Base-by-base conservation (phyloP, 495 filamentous ascomycete species). In the Mytilinidion resinicola region DNA sequence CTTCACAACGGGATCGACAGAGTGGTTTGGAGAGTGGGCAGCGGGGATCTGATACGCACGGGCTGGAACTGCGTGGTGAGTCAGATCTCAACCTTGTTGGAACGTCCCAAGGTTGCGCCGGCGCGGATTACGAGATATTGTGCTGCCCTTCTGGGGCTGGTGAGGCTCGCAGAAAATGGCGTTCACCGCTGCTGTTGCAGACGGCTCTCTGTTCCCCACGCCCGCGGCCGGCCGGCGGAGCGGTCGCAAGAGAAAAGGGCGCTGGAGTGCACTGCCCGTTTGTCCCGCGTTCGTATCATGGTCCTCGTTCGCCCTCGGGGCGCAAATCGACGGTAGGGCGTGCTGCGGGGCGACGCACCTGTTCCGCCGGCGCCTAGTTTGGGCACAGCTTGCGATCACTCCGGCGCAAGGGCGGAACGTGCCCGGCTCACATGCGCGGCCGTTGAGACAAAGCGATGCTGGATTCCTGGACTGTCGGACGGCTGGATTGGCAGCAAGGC, bases 301-400 rank as follows among this genome's bases (percentile, higher is more conserved):
- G 25, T 30, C 25, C 3, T 6, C 25, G 25, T 30, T 2, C 25
- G 25, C 6, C 25, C 15, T 17, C 19, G 8, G 46, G 9, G 15
- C 46, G 46, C 14, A 49, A 49, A 30, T 49, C 46, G 33, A 49
- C 33, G 15, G 46, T 25, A 49, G 46, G 46, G 46, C 46, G 46
- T 25, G 33, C 15, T 19, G 46, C 46, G 14, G 20, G 46, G 46
- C 46, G 46, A 25, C 12, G 46, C 46, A 49, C 14, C 4, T 49
- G 15, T 0, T 14, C 25, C 15, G 20, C 46, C 19, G 46, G 46
- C 46, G 14, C 46, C 46, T 19, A 49, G 25, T 49, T 49, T 14
- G 21, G 46, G 46, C 15, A 49, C 21, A 25, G 46, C 15, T 49
- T 49, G 46, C 46, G 46, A 49, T 25, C 30, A 25, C 21, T 49